A percentile compares a stretch with the other conserved stretches of the same genome.
Evolutionary conservation across 2,329 filamentous ascomycete genomes (phyloP).

Genomic region (Paecilomyces fulvus): DNA sequence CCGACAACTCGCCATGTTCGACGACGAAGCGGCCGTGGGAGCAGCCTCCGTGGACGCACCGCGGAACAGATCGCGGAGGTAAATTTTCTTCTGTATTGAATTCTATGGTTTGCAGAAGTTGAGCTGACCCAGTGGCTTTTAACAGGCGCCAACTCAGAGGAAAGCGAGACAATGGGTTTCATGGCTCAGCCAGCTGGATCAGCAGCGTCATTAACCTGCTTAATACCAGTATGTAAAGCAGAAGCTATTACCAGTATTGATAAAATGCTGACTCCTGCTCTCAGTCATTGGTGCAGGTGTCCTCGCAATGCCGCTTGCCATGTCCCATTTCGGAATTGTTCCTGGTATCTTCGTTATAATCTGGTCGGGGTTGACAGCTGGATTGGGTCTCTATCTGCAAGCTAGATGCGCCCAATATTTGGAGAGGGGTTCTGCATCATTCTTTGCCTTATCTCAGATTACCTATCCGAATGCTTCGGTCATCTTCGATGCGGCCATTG

Average conservation of each 20-base stretch:
- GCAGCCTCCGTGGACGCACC: slow-evolving; percentile 16
- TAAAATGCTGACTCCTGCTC: neutral
- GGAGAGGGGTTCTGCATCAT: slow-evolving; percentile 78
- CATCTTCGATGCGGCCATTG: slow-evolving; percentile 90
- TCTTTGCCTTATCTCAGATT: slow-evolving; percentile 93
- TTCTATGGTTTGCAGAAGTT: neutral
- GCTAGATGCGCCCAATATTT: slow-evolving; percentile 87
- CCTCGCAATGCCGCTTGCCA: slow-evolving; percentile 87
- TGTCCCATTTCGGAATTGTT: slow-evolving; percentile 91
- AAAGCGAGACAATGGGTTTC: slow-evolving; percentile 60
- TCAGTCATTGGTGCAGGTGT: slow-evolving; percentile 87
- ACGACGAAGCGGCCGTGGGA: slow-evolving; percentile 24
- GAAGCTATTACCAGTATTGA: neutral
- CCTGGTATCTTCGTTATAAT: slow-evolving; percentile 76
- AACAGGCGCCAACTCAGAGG: slow-evolving; percentile 37
- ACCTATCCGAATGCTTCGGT: slow-evolving; percentile 96
- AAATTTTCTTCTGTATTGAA: slow-evolving; percentile 3
- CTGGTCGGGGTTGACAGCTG: slow-evolving; percentile 82
- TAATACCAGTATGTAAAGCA: slow-evolving; percentile 66
- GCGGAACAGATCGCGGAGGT: slow-evolving; percentile 23
- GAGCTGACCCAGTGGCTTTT: neutral
- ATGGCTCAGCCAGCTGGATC: slow-evolving; percentile 73
- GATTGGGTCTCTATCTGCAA: slow-evolving; percentile 92
- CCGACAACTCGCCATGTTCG: slow-evolving; percentile 14
- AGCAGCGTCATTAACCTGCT: slow-evolving; percentile 93